phyloP scores from a whole-genome alignment of 805 yeast species.

The Ogataea paradorogensis region DNA sequence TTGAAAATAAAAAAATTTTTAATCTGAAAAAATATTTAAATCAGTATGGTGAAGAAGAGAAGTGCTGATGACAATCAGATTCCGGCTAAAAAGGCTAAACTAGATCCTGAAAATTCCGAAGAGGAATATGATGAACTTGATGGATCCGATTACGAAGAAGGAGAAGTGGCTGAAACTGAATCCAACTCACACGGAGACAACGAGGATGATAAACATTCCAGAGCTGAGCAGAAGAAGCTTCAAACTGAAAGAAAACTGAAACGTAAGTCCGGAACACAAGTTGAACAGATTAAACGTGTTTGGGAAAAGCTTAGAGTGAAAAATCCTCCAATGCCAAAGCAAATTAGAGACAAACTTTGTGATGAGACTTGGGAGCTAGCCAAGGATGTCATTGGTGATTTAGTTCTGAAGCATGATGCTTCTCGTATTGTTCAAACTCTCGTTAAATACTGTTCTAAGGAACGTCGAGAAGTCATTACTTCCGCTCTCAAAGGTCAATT shows the following conservation, averaged over 20 bases:
- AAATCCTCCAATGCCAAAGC: conserved; percentile 75
- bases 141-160: conserved; percentile 33
- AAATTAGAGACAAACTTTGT: conserved; percentile 70
- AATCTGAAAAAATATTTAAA: conserved; percentile 7
- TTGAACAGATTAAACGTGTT: conserved; percentile 75
- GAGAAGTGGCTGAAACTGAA: conserved; percentile 29
- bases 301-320: conserved; percentile 93
- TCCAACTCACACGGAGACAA: conserved; percentile 27
- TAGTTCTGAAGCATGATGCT: conserved; percentile 93
- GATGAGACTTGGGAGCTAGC: conserved; percentile 83
- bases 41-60: conserved; percentile 10
- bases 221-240: conserved; percentile 76
- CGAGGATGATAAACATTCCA: conserved; percentile 54
- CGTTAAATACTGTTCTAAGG: conserved; percentile 79
- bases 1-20: conserved; percentile 8
- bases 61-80: conserved; percentile 5
- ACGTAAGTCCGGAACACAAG: conserved; percentile 83
- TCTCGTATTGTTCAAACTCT: conserved; percentile 94
- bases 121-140: conserved; percentile 31
- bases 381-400: conserved; percentile 72
- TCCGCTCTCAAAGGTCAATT: conserved; percentile 68
- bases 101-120: conserved; percentile 24
- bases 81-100: conserved; percentile 19
- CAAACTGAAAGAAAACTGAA: conserved; percentile 80
- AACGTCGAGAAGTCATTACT: conserved; percentile 70